These are phyloP conservation scores for Helichrysum umbraculigerum DNA, from an alignment of 129 eudicot genomes.

Conservation along the genomic window DNA sequence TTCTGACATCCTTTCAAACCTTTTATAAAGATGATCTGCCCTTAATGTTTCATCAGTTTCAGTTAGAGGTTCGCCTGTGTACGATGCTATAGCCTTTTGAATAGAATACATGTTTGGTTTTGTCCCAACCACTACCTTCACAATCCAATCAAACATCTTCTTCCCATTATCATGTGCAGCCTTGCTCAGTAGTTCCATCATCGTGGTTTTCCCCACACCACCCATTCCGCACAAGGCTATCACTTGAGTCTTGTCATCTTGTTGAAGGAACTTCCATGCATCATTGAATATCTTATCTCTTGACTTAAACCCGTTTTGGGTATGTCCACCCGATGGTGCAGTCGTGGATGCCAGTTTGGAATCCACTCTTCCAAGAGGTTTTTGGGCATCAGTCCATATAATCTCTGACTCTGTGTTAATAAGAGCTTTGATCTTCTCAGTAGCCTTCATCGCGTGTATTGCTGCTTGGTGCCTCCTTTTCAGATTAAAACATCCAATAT, in stretches of 20 bases:
- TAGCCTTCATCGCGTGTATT: too few relatives aligned
- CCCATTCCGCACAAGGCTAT: not conserved
- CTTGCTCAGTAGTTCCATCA: not conserved
- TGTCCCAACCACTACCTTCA: not conserved
- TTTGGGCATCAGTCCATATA: not conserved
- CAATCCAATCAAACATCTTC: not conserved
- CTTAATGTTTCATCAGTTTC: not conserved
- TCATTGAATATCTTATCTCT: not conserved
- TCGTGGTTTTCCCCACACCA: not conserved
- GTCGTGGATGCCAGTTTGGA: not conserved
- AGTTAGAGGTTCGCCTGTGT: not conserved
- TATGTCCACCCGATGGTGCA: not conserved
- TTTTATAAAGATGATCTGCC: too few relatives aligned
- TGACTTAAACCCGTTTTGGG: not conserved
- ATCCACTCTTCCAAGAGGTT: not conserved
- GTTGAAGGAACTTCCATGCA: slow-evolving; percentile 1
- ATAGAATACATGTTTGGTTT: not conserved
- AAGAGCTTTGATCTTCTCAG: not conserved
- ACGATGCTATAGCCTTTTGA: not conserved
- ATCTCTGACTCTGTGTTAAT: not conserved
- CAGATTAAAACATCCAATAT: not conserved
- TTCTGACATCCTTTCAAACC: not conserved
- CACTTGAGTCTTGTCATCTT: not conserved
- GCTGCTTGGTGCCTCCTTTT: not conserved
- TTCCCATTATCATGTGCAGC: not conserved